Conservation (phyloP, 2,329 filamentous ascomycete species). For the Stachybotrys echinatus region DNA sequence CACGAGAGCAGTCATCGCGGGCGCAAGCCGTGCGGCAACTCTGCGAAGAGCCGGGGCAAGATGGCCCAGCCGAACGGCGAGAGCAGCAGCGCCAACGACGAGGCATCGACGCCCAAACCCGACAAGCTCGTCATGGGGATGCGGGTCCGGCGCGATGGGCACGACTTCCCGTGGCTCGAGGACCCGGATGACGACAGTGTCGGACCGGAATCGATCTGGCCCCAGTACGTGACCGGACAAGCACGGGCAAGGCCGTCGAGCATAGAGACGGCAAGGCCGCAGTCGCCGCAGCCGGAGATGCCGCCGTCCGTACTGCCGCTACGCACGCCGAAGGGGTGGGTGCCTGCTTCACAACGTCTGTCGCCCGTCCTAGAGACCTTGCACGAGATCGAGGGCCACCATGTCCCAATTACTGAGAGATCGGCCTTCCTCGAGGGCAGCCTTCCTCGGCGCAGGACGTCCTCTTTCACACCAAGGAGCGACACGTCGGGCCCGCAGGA, state of each 20-base stretch:
- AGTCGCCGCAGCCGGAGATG: too few relatives aligned
- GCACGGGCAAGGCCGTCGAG: neutral
- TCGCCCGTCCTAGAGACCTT: too few relatives aligned
- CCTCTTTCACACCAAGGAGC: neutral
- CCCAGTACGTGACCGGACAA: neutral
- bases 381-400: too few relatives aligned
- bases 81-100: neutral
- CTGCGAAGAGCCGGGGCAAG: too few relatives aligned
- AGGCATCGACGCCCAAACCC: neutral
- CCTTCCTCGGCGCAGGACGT: neutral
- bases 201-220: neutral
- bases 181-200: neutral
- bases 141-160: neutral
- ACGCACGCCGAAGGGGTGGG: too few relatives aligned
- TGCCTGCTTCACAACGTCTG: too few relatives aligned
- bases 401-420: too few relatives aligned
- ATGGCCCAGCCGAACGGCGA: neutral
- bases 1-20: too few relatives aligned
- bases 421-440: neutral
- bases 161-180: neutral
- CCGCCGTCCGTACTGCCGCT: too few relatives aligned
- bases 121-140: neutral
- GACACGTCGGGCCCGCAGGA: neutral
- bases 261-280: too few relatives aligned
- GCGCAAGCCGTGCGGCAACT: too few relatives aligned